These are phyloP conservation scores for Aspergillus quadrilineatus DNA, from an alignment of 2,329 filamentous ascomycete species.

Conservation along the genomic window DNA sequence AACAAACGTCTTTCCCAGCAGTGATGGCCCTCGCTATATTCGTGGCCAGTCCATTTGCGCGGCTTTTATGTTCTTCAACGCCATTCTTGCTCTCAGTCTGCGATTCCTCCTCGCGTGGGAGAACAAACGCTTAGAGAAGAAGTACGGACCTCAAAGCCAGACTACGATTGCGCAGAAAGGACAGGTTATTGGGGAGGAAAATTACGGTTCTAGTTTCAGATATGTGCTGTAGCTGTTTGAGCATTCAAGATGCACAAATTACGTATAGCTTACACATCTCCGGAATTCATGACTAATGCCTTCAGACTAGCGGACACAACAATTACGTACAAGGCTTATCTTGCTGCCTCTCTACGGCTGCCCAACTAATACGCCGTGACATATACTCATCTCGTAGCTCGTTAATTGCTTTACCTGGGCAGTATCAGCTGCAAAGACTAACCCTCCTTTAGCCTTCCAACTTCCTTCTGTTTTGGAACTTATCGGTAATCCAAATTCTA, in stretches of 20 bases:
- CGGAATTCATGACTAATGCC: background rate
- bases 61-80: conserved; percentile 61
- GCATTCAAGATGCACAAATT: background rate
- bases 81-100: conserved; percentile 53
- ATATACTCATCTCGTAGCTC: no score
- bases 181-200: conserved; percentile 35
- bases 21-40: conserved; percentile 48
- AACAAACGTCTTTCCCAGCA: conserved; percentile 61
- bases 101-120: conserved; percentile 58
- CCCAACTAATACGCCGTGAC: no score
- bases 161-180: conserved; percentile 13
- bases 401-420: no score
- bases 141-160: conserved; percentile 38
- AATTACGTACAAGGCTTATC: background rate
- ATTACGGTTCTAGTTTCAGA: conserved; percentile 41
- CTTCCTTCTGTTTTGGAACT: background rate
- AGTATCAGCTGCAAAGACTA: no score
- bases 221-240: conserved; percentile 32
- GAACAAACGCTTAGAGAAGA: conserved; percentile 59
- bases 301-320: background rate
- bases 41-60: conserved; percentile 63
- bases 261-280: background rate
- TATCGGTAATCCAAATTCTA: no score
- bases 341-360: background rate
- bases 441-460: background rate